A percentile compares a stretch with the other conserved stretches of the same genome.
Conservation (phyloP, 1,139 yeast species). For the Debaryomycetaceae sp. region DNA sequence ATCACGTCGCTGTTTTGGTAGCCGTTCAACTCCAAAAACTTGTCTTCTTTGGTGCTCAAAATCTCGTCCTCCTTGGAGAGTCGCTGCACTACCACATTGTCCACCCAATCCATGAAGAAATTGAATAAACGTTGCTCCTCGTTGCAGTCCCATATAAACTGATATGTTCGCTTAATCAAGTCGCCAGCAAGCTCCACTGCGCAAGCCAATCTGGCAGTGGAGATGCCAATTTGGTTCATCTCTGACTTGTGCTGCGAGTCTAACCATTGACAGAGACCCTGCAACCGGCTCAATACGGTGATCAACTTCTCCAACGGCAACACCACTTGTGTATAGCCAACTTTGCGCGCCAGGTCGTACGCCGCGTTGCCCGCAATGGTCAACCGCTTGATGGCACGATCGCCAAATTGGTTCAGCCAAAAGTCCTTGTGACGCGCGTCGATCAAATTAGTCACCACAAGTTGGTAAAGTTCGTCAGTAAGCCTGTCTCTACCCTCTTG, state of each 20-base stretch:
- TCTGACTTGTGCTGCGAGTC: constrained; percentile 10
- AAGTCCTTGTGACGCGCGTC: constrained; percentile 35
- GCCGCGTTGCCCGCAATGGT: constrained; percentile 43
- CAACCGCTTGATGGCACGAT: constrained; percentile 63
- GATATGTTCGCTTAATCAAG: constrained; percentile 33
- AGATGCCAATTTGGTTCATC: constrained; percentile 23
- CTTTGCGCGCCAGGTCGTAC: constrained; percentile 46
- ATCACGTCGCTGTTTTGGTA: constrained; percentile 25
- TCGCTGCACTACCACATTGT: constrained; percentile 31
- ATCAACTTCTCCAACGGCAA: constrained; percentile 57
- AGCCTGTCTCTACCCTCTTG: constrained; percentile 10
- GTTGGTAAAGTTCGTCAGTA: constrained; percentile 34
- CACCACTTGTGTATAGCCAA: constrained; percentile 46
- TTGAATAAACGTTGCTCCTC: constrained; percentile 51
- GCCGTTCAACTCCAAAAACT: constrained; percentile 3
- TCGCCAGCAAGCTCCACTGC: constrained; percentile 26
- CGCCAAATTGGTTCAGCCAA: constrained; percentile 56
- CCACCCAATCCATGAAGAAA: constrained; percentile 49
- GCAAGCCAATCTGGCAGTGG: constrained; percentile 18
- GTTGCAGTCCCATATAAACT: constrained; percentile 43
- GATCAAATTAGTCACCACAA: constrained; percentile 56
- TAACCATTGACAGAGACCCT: constrained; percentile 41
- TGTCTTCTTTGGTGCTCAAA: constrained; percentile 16
- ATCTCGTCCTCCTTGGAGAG: constrained; percentile 34
- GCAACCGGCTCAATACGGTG: constrained; percentile 43